Conservation (phyloP, 2,329 filamentous ascomycete genomes). For the Xylariaceae sp. region DNA sequence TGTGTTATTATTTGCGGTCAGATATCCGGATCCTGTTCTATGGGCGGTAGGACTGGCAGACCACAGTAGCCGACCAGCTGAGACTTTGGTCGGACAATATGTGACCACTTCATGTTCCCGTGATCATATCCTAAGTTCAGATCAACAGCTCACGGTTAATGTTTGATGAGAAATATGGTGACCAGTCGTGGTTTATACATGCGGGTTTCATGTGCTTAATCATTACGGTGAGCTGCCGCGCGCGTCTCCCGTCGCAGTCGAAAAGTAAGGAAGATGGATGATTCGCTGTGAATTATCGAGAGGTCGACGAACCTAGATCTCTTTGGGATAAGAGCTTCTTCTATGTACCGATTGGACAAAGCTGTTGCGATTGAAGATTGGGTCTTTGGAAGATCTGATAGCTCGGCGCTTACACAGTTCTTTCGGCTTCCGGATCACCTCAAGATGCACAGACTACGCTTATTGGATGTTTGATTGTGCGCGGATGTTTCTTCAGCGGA, state of each 20-base stretch:
- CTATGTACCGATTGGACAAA: not conserved
- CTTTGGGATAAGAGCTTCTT: not conserved
- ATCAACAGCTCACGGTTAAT: no score
- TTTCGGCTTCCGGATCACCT: not conserved
- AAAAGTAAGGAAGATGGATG: not conserved
- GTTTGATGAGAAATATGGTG: not conserved
- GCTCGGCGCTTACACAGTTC: slow-evolving; percentile 11
- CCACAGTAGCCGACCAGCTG: no score
- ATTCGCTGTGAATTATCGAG: slow-evolving; percentile 6
- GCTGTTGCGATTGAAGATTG: not conserved
- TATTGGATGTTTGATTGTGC: slow-evolving; percentile 1
- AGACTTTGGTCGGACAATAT: no score
- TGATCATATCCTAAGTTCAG: no score
- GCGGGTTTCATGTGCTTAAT: not conserved
- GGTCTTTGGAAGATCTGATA: not conserved
- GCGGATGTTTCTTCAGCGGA: not conserved
- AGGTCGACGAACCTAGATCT: not conserved
- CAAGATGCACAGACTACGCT: not conserved
- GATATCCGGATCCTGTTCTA: no score
- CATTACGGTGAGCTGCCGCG: slow-evolving; percentile 11
- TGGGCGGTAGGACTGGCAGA: no score
- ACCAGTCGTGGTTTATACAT: no score
- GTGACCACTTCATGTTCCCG: no score
- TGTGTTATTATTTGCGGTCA: no score
- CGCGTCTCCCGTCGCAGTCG: slow-evolving; percentile 7